Percentiles rank a stretch among this genome's conserved stretches.
These are phyloP conservation scores for Beverwykella pulmonaria DNA, from an alignment of 495 filamentous ascomycete species.

Conservation along the genomic window DNA sequence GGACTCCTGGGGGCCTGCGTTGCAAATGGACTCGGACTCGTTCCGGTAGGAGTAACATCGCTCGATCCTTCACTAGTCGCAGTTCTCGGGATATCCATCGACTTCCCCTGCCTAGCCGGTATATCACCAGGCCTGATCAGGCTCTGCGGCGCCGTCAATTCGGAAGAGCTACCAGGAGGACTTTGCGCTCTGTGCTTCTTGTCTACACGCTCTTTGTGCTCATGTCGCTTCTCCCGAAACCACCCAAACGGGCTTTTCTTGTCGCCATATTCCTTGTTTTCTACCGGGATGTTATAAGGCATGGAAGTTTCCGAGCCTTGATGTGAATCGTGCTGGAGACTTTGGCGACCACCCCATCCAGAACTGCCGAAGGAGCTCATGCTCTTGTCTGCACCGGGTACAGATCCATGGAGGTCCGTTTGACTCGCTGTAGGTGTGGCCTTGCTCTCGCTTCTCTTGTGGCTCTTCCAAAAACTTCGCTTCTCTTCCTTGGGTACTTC, in stretches of 20 bases:
- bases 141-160: slow-evolving; percentile 20
- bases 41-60: slow-evolving; percentile 28
- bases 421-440: slow-evolving; percentile 39
- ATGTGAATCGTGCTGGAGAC: slow-evolving; percentile 61
- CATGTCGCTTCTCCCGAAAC: slow-evolving; percentile 81
- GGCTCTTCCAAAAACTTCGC: slow-evolving; percentile 30
- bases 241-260: slow-evolving; percentile 77
- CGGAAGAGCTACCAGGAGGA: slow-evolving; percentile 46
- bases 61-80: slow-evolving; percentile 15
- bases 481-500: slow-evolving; percentile 46
- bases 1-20: background rate
- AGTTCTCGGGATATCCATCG: slow-evolving; percentile 36
- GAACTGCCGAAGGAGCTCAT: slow-evolving; percentile 68
- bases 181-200: slow-evolving; percentile 61
- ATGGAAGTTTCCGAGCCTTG: slow-evolving; percentile 30
- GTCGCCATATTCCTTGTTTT: slow-evolving; percentile 53
- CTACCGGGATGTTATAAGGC: slow-evolving; percentile 12
- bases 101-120: slow-evolving; percentile 32
- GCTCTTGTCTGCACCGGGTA: slow-evolving; percentile 67
- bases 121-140: slow-evolving; percentile 22
- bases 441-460: slow-evolving; percentile 35
- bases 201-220: slow-evolving; percentile 64
- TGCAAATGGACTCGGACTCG: slow-evolving; percentile 20
- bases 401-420: slow-evolving; percentile 56
- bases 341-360: slow-evolving; percentile 53